A percentile compares a stretch with the other conserved stretches of the same genome.
Evolutionary conservation across 2,329 filamentous ascomycete genomes (phyloP).

Genomic region (Aspergillus intermedius): DNA sequence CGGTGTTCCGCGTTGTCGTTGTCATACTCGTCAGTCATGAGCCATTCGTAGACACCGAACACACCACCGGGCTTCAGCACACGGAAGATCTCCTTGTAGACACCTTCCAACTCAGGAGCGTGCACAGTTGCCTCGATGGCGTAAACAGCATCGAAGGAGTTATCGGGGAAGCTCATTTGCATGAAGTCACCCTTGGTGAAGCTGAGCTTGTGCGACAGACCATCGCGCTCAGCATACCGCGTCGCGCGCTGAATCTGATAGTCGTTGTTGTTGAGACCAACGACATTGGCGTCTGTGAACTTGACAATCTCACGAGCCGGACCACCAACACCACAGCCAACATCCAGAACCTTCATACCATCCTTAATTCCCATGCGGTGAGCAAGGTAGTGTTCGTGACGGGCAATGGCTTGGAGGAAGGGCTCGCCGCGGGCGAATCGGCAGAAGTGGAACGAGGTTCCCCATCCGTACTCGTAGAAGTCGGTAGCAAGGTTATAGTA

Average conservation of each 20-base stretch:
- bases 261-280: conserved; percentile 97
- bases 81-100: conserved; percentile 90
- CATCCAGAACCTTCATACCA: conserved; percentile 85
- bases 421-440: conserved; percentile 80
- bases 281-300: conserved; percentile 83
- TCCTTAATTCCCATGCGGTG: conserved; percentile 79
- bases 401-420: conserved; percentile 85
- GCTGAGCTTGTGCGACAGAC: conserved; percentile 68
- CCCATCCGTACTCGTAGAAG: conserved; percentile 95
- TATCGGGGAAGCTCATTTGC: conserved; percentile 94
- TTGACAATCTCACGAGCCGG: conserved; percentile 94
- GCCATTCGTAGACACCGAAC: conserved; percentile 97
- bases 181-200: conserved; percentile 98
- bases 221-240: conserved; percentile 73
- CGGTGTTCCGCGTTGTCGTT: conserved; percentile 81
- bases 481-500: conserved; percentile 98
- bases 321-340: conserved; percentile 94
- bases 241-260: conserved; percentile 97
- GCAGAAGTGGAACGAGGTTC: conserved; percentile 94
- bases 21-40: conserved; percentile 95
- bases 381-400: conserved; percentile 96
- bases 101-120: conserved; percentile 80
- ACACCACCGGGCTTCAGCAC: conserved; percentile 92
- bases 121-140: conserved; percentile 97
- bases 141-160: conserved; percentile 90